Evolutionary conservation across 2,329 filamentous ascomycete species (phyloP).

Genomic region (Bimuria novae-zelandiae): DNA sequence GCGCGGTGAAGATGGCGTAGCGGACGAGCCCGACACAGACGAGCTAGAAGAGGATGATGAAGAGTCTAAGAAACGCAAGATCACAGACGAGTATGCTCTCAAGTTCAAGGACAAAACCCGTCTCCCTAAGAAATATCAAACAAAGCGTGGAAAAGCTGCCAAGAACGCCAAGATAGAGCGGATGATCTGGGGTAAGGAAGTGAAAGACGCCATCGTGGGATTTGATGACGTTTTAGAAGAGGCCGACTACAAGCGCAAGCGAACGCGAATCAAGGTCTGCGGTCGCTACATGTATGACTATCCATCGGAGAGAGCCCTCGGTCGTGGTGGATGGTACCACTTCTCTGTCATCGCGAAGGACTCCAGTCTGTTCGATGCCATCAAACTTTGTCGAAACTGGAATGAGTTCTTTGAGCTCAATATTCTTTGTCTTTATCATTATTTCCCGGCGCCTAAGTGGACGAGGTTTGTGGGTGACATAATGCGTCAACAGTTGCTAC

Average conservation of each 20-base stretch:
- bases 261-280: conserved; percentile 53
- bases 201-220: conserved; percentile 37
- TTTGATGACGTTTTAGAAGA: conserved; percentile 46
- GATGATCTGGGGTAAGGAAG: no score
- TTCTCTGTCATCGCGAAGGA: conserved; percentile 58
- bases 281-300: conserved; percentile 58
- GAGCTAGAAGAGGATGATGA: conserved; percentile 4
- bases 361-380: conserved; percentile 50
- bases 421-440: conserved; percentile 51
- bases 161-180: no score
- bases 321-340: conserved; percentile 55
- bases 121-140: conserved; percentile 28
- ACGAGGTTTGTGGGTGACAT: conserved; percentile 48
- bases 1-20: no score
- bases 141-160: conserved; percentile 41
- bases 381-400: conserved; percentile 57
- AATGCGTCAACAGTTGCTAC: conserved; percentile 47
- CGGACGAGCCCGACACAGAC: no score
- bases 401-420: conserved; percentile 57
- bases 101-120: conserved; percentile 6
- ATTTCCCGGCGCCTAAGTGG: conserved; percentile 56
- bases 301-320: conserved; percentile 54
- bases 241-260: conserved; percentile 39
- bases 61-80: background rate
- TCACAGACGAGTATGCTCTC: conserved; percentile 14